Percentiles rank a stretch among this genome's conserved stretches.
These are phyloP conservation scores for Kwoniella pini DNA, from an alignment of 768 basidiomycete genomes.

Conservation along the genomic window DNA sequence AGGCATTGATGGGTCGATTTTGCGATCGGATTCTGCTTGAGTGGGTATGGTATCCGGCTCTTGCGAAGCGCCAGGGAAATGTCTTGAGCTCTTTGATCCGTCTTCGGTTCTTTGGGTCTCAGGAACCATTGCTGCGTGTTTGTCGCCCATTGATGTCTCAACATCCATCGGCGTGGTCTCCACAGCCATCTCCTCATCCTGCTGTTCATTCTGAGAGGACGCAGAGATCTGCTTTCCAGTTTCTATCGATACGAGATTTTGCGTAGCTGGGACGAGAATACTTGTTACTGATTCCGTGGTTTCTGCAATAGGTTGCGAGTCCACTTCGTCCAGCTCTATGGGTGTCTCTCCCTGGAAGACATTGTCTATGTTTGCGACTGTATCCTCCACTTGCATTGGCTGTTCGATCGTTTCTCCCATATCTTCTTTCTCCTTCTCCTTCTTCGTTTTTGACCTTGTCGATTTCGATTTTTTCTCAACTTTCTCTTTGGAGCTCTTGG, in stretches of 20 bases:
- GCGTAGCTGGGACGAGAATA: neutral
- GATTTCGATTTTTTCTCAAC: conserved; percentile 3
- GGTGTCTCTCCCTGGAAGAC: neutral
- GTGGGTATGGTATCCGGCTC: neutral
- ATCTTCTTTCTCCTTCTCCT: conserved; percentile 2
- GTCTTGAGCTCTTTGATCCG: no score
- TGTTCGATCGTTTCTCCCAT: neutral
- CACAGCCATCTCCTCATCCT: no score
- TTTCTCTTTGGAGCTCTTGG: neutral
- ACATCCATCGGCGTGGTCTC: no score
- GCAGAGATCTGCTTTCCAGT: no score
- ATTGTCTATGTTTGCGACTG: neutral
- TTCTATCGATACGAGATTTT: neutral
- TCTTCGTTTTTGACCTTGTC: conserved; percentile 12
- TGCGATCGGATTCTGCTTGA: conserved; percentile 8
- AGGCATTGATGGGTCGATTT: conserved; percentile 16
- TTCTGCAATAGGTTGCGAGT: neutral
- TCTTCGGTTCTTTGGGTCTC: no score
- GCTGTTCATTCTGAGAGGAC: no score
- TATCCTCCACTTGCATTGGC: conserved; percentile 11
- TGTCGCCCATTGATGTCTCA: no score
- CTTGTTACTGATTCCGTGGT: neutral
- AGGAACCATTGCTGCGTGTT: no score
- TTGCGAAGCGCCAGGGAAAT: no score
- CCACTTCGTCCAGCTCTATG: neutral